Evolutionary conservation across 2,329 filamentous ascomycete species (phyloP), one percentile per base, ranked within the genome.

Genomic region (Fusarium liriodendri): DNA sequence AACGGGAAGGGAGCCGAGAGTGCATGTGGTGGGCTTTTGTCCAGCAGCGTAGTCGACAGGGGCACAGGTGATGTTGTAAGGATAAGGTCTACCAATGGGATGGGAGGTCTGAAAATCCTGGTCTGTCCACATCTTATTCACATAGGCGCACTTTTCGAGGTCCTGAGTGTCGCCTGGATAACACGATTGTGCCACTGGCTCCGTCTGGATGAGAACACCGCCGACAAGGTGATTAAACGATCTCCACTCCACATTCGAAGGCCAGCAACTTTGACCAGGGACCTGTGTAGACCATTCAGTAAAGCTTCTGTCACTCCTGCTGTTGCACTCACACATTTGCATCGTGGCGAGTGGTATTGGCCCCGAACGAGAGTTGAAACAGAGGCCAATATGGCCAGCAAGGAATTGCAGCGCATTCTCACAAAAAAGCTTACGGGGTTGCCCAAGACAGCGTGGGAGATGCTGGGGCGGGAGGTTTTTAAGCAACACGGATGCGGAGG

Each of bases 71-170:
- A 73, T 73, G 18, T 73, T 73, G n/a, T 73, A 71, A 4, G 71
- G 71, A 52, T 73, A 73, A 13, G 71, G 67, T 29, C 71, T 74
- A 6, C 71, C 71, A 13, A 73, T 69, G 5, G 71, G 71, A 60
- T 74, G 54, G 13, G 67, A 71, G 0, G 71, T 69, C 18, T 73
- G 71, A 9, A 73, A 73, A 40, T 73, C 64, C 22, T 73, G 71
- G 32, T 73, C 71, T 14, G 71, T 65, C 71, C 71, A 73, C 71
- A 73, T 74, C 42, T 71, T 65, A 16, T 42, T 73, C 18, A 73
- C 67, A 18, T 74, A 65, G 0, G 63, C 67, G 25, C 71, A 73
- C 3, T 73, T 58, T 5, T 63, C 42, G 4, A 73, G 42, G 40
- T 73, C 67, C 20, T 74, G 7, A 1, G 11, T 40, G 6, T 64